Evolutionary conservation across 116 monocot species (phyloP).

Genomic region (Iris pallida): DNA sequence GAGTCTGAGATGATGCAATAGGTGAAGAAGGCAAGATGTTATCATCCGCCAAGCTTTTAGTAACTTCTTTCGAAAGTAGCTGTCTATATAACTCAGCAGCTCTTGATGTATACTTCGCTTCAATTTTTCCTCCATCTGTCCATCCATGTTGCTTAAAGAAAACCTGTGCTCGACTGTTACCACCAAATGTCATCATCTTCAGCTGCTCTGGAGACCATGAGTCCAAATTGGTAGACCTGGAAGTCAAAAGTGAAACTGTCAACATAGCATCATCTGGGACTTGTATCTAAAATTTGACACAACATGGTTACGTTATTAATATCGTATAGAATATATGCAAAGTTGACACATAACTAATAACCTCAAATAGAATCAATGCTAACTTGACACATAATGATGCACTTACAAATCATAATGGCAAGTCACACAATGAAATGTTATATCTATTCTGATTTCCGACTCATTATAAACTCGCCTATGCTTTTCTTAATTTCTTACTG

Average conservation of each 20-base stretch:
- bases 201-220: slow-evolving; percentile 73
- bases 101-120: slow-evolving; percentile 74
- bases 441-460: too few species aligned
- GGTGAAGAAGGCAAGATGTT: slow-evolving; percentile 35
- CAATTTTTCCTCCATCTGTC: slow-evolving; percentile 68
- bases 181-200: slow-evolving; percentile 71
- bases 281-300: too few species aligned
- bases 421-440: too few species aligned
- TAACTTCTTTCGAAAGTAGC: slow-evolving; percentile 65
- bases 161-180: slow-evolving; percentile 67
- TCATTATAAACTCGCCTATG: too few species aligned
- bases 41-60: slow-evolving; percentile 52
- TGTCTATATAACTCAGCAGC: slow-evolving; percentile 72
- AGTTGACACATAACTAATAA: too few species aligned
- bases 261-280: too few species aligned
- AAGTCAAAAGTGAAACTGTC: background rate
- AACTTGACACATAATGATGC: too few species aligned
- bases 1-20: slow-evolving; percentile 25
- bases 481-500: too few species aligned
- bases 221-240: slow-evolving; percentile 70
- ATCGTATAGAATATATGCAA: too few species aligned
- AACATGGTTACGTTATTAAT: too few species aligned
- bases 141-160: slow-evolving; percentile 88
- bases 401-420: too few species aligned
- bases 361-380: too few species aligned